These are phyloP conservation scores for Erythrophleum ivorense DNA, from an alignment of 331 rosid genomes.

Conservation along the genomic window DNA sequence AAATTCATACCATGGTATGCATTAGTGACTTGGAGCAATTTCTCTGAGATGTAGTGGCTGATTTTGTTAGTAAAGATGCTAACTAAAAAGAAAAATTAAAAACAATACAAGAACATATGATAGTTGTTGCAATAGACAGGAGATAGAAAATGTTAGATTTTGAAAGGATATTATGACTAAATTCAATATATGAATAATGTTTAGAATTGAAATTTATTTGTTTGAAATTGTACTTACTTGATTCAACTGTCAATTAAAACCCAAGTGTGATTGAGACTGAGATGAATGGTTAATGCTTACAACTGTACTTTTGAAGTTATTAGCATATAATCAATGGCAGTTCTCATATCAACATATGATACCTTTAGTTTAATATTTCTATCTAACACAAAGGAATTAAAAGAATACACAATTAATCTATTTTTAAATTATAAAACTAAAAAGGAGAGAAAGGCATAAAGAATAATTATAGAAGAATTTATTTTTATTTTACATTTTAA, in stretches of 20 bases:
- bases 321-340: constrained; percentile 4
- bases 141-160: constrained; percentile 10
- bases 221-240: neutral
- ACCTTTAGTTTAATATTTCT: neutral
- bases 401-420: no score
- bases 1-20: no score
- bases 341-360: neutral
- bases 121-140: neutral
- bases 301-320: neutral
- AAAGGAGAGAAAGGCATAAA: no score
- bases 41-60: constrained; percentile 19
- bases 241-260: constrained; percentile 19
- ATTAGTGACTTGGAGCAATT: neutral
- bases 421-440: no score
- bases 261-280: neutral
- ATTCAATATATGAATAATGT: constrained; percentile 3
- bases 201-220: constrained; percentile 2
- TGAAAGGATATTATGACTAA: neutral
- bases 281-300: neutral
- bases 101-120: neutral
- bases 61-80: neutral
- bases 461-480: no score
- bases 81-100: neutral
- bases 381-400: neutral
- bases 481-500: no score